Evolutionary conservation across 2,329 filamentous ascomycete species (phyloP).

Genomic region (Dactylellina sp.): DNA sequence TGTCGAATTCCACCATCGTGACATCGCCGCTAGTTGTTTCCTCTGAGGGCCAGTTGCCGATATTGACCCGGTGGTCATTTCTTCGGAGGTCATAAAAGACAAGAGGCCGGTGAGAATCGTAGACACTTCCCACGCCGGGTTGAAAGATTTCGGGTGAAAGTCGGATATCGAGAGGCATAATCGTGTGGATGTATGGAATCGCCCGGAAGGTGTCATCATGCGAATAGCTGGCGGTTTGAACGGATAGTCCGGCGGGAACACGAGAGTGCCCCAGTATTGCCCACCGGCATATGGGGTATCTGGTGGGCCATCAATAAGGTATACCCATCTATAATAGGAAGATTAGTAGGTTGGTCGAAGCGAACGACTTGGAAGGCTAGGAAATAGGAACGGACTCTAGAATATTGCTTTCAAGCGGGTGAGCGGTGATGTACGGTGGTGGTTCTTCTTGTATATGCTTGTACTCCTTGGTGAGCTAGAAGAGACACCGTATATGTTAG

Average conservation of each 20-base stretch:
- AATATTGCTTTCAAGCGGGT: constrained; percentile 90
- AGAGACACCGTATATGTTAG: constrained; percentile 24
- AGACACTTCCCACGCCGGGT: constrained; percentile 97
- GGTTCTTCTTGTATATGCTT: constrained; percentile 77
- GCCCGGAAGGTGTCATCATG: constrained; percentile 97
- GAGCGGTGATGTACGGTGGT: constrained; percentile 87
- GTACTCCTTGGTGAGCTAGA: constrained; percentile 74
- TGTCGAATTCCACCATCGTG: constrained; percentile 96
- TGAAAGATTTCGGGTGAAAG: constrained; percentile 98
- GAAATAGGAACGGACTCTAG: constrained; percentile 74
- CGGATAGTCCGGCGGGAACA: constrained; percentile 95
- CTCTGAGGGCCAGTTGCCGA: constrained; percentile 81
- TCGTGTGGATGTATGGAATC: constrained; percentile 91
- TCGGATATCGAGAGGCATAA: constrained; percentile 96
- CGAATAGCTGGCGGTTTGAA: constrained; percentile 97
- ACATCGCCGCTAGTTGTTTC: constrained; percentile 78
- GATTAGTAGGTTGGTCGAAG: background rate
- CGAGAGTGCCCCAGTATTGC: constrained; percentile 97
- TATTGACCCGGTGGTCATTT: constrained; percentile 96
- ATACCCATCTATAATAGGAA: constrained; percentile 77
- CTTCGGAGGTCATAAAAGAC: constrained; percentile 98
- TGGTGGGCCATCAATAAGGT: constrained; percentile 93
- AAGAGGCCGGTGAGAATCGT: constrained; percentile 94
- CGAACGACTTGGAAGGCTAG: background rate
- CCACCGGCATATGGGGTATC: constrained; percentile 93